Percentiles rank a stretch among this genome's conserved stretches.
These are phyloP conservation scores for Exophiala phaeomuriformis DNA, from an alignment of 2,329 filamentous ascomycete genomes.

Conservation along the genomic window DNA sequence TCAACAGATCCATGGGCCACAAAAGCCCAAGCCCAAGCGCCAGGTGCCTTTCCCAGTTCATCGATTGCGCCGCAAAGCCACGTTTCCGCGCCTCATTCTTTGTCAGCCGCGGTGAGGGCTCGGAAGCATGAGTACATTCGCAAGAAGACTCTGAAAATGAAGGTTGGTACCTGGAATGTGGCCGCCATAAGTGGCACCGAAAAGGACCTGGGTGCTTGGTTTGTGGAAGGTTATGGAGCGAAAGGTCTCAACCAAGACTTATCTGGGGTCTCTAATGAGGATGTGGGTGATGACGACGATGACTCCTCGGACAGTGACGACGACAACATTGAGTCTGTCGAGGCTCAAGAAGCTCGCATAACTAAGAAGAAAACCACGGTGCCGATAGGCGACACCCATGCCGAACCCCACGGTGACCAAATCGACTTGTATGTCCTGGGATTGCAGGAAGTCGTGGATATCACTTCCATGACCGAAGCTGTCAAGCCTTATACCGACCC, in stretches of 20 bases:
- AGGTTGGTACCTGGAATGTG: slow-evolving; percentile 93
- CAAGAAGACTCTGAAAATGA: slow-evolving; percentile 68
- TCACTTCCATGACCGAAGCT: slow-evolving; percentile 72
- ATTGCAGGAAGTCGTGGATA: slow-evolving; percentile 84
- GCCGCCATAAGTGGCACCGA: slow-evolving; percentile 77
- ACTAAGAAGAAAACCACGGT: slow-evolving; percentile 39
- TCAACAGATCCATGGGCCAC: slow-evolving; percentile 22
- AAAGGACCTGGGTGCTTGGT: slow-evolving; percentile 83
- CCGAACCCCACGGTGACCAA: slow-evolving; percentile 51
- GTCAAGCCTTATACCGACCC: slow-evolving; percentile 69
- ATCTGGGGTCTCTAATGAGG: slow-evolving; percentile 43
- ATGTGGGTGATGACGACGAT: slow-evolving; percentile 24
- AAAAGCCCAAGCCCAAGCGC: slow-evolving; percentile 39
- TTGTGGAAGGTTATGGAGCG: slow-evolving; percentile 67
- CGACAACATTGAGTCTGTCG: slow-evolving; percentile 36
- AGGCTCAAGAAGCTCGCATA: slow-evolving; percentile 42
- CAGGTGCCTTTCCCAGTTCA: slow-evolving; percentile 42
- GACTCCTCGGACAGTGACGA: slow-evolving; percentile 23
- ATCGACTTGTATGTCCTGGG: slow-evolving; percentile 85
- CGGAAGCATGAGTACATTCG: slow-evolving; percentile 73
- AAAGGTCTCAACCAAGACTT: slow-evolving; percentile 61
- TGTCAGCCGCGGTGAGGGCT: slow-evolving; percentile 58
- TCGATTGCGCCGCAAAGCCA: slow-evolving; percentile 20
- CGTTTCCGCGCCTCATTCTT: slow-evolving; percentile 35
- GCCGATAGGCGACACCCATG: slow-evolving; percentile 39